phyloP scores from a whole-genome alignment of 768 basidiomycete genomes.

The Hebeloma cylindrosporum region DNA sequence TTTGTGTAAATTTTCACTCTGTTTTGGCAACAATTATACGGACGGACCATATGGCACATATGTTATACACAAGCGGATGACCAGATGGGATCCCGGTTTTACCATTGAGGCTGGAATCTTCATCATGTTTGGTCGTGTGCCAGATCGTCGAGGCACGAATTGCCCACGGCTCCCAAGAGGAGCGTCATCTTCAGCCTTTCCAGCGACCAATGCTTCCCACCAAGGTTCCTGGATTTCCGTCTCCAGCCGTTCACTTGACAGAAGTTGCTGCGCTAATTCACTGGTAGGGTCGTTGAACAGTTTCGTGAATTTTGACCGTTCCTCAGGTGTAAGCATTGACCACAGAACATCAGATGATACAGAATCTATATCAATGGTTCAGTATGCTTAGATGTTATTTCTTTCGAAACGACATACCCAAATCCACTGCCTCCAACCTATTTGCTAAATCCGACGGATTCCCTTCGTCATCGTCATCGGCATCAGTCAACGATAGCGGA shows the following conservation, averaged over 20 bases:
- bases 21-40: neutral
- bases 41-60: constrained; percentile 66
- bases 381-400: neutral
- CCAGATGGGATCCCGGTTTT: constrained; percentile 34
- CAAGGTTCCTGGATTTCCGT: constrained; percentile 59
- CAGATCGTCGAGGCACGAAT: constrained; percentile 25
- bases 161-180: neutral
- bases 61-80: constrained; percentile 62
- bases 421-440: constrained; percentile 56
- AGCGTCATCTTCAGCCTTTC: constrained; percentile 13
- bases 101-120: constrained; percentile 46
- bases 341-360: constrained; percentile 59
- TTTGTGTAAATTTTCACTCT: constrained; percentile 3
- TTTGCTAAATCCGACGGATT: constrained; percentile 44
- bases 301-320: constrained; percentile 59
- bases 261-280: constrained; percentile 56
- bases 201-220: constrained; percentile 54
- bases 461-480: constrained; percentile 33
- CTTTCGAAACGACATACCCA: constrained; percentile 45
- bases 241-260: constrained; percentile 57
- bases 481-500: constrained; percentile 25
- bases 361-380: constrained; percentile 43
- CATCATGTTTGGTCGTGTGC: constrained; percentile 44
- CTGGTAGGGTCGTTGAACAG: constrained; percentile 63
- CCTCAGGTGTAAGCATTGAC: constrained; percentile 56